A percentile compares a stretch with the other conserved stretches of the same genome.
Evolutionary conservation across 345 rosid genomes (phyloP).

Genomic region (Geranium brycei): DNA sequence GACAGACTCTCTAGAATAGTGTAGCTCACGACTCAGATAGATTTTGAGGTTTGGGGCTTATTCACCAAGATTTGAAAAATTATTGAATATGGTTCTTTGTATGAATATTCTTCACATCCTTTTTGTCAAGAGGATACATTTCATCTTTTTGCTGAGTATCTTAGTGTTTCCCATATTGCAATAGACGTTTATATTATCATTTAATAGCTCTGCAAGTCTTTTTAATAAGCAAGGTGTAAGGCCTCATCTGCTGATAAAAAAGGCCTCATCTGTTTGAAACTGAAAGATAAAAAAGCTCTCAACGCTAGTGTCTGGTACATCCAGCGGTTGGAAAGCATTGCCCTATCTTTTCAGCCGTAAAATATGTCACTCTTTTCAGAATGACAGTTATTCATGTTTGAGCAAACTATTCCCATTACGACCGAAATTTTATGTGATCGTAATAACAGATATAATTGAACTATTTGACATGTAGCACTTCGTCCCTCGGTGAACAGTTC

Average conservation of each 20-base stretch:
- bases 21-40: background rate
- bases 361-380: no score
- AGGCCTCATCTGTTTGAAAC: background rate
- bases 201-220: background rate
- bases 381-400: no score
- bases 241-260: background rate
- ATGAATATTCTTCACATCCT: background rate
- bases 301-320: no score
- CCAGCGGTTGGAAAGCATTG: no score
- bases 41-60: background rate
- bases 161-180: no score
- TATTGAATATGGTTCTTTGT: background rate
- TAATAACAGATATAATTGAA: background rate
- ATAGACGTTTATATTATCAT: background rate
- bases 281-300: no score
- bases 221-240: background rate
- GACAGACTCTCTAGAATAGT: conserved; percentile 5
- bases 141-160: no score
- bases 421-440: background rate
- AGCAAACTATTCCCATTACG: no score
- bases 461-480: conserved; percentile 34
- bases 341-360: no score
- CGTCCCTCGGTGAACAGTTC: conserved; percentile 43
- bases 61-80: conserved; percentile 1
- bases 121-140: no score